phyloP scores from a whole-genome alignment of 257 asterid genomes.

The Avicennia marina region DNA sequence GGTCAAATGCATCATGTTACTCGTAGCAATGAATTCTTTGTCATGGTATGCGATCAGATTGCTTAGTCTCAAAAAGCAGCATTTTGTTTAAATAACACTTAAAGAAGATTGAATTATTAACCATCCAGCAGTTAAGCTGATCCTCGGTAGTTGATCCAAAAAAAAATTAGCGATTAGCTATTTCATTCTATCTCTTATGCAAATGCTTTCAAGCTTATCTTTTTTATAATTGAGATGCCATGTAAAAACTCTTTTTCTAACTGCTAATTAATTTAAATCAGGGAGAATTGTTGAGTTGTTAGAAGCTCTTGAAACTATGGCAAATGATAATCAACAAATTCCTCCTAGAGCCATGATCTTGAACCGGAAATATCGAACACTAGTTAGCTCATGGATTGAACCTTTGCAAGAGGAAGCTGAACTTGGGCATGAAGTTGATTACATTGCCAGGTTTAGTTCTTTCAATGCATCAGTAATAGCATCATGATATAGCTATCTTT shows the following conservation, averaged over 20 bases:
- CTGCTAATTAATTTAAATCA: conserved; percentile 29
- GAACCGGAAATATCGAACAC: conserved; percentile 87
- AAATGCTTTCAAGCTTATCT: background rate
- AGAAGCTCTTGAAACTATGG: conserved; percentile 89
- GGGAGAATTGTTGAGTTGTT: conserved; percentile 88
- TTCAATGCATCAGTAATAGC: conserved; percentile 22
- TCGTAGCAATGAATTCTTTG: too few species aligned
- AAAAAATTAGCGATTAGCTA: background rate
- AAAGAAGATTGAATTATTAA: conserved; percentile 8
- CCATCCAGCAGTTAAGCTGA: conserved; percentile 7
- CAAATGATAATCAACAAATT: conserved; percentile 70
- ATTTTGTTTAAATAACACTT: background rate
- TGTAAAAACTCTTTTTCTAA: conserved; percentile 4
- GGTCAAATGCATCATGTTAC: too few species aligned
- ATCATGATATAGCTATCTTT: conserved; percentile 16
- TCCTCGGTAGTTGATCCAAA: conserved; percentile 10
- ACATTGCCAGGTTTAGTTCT: conserved; percentile 67
- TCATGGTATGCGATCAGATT: too few species aligned
- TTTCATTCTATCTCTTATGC: conserved; percentile 4
- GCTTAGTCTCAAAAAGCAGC: background rate
- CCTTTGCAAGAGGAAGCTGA: conserved; percentile 99
- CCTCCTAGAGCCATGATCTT: conserved; percentile 95
- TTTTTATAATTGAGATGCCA: conserved; percentile 8
- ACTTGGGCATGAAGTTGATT: conserved; percentile 94
- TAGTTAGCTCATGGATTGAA: conserved; percentile 99